Conservation (phyloP, 306 rosid genomes). For the Cicer yamashitae region DNA sequence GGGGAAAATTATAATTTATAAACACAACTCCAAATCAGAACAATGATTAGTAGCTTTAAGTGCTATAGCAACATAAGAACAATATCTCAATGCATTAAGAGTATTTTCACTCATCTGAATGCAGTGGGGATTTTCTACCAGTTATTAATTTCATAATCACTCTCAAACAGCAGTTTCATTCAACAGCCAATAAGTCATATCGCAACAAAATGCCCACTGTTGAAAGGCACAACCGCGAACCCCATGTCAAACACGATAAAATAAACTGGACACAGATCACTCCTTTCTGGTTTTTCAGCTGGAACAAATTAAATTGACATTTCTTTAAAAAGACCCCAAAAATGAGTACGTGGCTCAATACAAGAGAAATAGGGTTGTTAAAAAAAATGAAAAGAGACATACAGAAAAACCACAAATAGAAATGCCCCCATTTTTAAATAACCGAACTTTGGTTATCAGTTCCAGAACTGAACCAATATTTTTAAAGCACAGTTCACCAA, state of each 20-base stretch:
- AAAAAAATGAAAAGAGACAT: not conserved
- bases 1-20: constrained; percentile 26
- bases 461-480: not conserved
- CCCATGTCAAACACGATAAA: constrained; percentile 1
- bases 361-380: not conserved
- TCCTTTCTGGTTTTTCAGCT: not conserved
- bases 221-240: not conserved
- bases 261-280: not conserved
- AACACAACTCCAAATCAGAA: constrained; percentile 19
- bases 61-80: not conserved
- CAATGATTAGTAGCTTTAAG: constrained; percentile 8
- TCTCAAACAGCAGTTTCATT: constrained; percentile 3
- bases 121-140: not conserved
- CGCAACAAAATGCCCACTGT: not conserved
- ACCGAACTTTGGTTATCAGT: not conserved
- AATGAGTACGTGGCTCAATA: not conserved
- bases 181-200: not conserved
- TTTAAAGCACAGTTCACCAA: constrained; percentile 2
- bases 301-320: constrained; percentile 12
- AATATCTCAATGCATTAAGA: not conserved
- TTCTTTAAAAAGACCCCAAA: not conserved
- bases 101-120: constrained; percentile 22
- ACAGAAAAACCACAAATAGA: not conserved
- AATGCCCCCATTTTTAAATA: not conserved
- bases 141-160: constrained; percentile 12